phyloP scores from a whole-genome alignment of 2,329 filamentous ascomycete genomes.

The Colletotrichum gloeosporioides region DNA sequence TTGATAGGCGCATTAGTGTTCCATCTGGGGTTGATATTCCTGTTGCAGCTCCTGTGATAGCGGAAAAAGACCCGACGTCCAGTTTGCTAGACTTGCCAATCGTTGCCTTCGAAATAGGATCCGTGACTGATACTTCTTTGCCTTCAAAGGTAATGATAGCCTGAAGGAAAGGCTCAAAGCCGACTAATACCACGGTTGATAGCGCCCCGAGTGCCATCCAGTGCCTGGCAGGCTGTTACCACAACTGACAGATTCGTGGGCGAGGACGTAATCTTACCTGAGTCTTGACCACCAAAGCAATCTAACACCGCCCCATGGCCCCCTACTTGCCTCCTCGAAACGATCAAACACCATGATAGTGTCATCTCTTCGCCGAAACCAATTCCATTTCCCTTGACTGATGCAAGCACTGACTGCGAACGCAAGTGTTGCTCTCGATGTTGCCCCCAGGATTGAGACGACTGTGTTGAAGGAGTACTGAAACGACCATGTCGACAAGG shows the following conservation, averaged over 20 bases:
- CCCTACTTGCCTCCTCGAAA: neutral
- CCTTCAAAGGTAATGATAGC: neutral
- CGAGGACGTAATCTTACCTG: neutral
- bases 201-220: neutral
- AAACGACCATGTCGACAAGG: neutral
- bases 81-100: neutral
- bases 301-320: neutral
- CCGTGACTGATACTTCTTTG: neutral
- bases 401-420: neutral
- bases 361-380: neutral
- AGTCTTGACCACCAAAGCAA: neutral
- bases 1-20: neutral
- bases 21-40: neutral
- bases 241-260: neutral
- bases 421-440: neutral
- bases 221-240: neutral
- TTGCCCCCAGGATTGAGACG: neutral
- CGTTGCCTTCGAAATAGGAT: neutral
- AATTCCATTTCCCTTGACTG: conserved; percentile 1
- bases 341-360: neutral
- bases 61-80: neutral
- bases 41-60: neutral
- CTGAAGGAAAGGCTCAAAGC: neutral
- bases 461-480: neutral
- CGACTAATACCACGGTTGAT: neutral